Evolutionary conservation across 2,329 filamentous ascomycete genomes (phyloP).

Genomic region (Didymella exigua): DNA sequence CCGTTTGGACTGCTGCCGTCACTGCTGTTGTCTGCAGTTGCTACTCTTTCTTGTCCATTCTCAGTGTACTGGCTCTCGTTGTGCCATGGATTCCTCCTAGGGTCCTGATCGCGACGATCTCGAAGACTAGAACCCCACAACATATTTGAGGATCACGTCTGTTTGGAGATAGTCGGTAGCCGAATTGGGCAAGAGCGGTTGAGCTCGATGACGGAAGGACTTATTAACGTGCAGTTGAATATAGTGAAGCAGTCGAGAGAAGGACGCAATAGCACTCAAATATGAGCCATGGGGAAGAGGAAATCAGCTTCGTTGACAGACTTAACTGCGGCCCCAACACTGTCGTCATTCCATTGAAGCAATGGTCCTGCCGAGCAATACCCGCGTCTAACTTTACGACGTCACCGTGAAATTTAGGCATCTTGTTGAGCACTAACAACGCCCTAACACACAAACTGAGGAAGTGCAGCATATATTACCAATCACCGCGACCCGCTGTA

Average conservation of each 20-base stretch:
- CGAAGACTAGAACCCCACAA: constrained; percentile 32
- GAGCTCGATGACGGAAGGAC: neutral
- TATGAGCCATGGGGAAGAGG: neutral
- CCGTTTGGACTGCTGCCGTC: constrained; percentile 31
- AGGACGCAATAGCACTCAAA: neutral
- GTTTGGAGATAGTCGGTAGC: neutral
- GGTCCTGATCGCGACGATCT: constrained; percentile 30
- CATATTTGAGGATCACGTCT: constrained; percentile 9
- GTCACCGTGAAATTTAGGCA: constrained; percentile 8
- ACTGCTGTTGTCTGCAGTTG: constrained; percentile 21
- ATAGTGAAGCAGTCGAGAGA: neutral
- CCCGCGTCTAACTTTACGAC: constrained; percentile 11
- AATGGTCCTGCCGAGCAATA: constrained; percentile 3
- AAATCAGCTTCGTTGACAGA: neutral
- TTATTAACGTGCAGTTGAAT: neutral
- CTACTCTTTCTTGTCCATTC: constrained; percentile 25
- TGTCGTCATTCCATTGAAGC: constrained; percentile 16
- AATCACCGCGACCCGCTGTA: constrained; percentile 8
- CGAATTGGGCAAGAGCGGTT: neutral
- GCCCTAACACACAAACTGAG: neutral
- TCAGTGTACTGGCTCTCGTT: constrained; percentile 33
- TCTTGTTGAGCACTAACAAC: constrained; percentile 5
- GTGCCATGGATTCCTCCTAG: constrained; percentile 45
- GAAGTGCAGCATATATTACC: constrained; percentile 13
- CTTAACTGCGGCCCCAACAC: constrained; percentile 13